Percentiles rank a stretch among this genome's conserved stretches.
Evolutionary conservation across 768 basidiomycete species (phyloP).

Genomic region (Pluteus cervinus): DNA sequence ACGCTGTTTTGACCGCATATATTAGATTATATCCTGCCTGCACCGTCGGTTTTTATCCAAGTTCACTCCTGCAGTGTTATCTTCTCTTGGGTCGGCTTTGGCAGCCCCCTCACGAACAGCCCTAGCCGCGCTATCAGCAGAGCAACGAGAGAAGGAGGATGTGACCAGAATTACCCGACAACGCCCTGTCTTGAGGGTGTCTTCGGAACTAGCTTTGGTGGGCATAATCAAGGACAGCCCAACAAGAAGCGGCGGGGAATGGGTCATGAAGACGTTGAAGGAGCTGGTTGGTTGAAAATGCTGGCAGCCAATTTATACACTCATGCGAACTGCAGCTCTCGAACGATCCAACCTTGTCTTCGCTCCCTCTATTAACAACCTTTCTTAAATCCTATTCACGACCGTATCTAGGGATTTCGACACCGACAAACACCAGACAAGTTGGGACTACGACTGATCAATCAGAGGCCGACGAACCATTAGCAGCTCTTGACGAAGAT

Average conservation of each 20-base stretch:
- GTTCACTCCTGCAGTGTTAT: slow-evolving; percentile 70
- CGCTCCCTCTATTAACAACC: slow-evolving; percentile 83
- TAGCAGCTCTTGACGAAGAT: no score
- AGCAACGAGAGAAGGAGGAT: slow-evolving; percentile 94
- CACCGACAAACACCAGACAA: slow-evolving; percentile 50
- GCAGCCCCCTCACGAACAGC: slow-evolving; percentile 52
- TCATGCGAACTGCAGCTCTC: slow-evolving; percentile 53
- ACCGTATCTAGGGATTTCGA: slow-evolving; percentile 78
- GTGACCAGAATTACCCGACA: slow-evolving; percentile 70
- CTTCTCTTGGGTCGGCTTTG: slow-evolving; percentile 51
- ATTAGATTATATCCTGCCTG: slow-evolving; percentile 79
- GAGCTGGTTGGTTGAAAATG: slow-evolving; percentile 59
- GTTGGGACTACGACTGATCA: slow-evolving; percentile 48
- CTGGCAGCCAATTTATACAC: slow-evolving; percentile 1
- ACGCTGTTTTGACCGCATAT: slow-evolving; percentile 4
- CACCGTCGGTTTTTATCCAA: slow-evolving; percentile 80
- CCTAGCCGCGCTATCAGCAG: slow-evolving; percentile 52
- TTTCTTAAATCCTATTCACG: slow-evolving; percentile 92
- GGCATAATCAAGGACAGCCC: slow-evolving; percentile 75
- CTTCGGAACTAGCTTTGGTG: slow-evolving; percentile 85
- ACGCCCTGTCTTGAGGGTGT: slow-evolving; percentile 79
- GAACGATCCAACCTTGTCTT: slow-evolving; percentile 80
- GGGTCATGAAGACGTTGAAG: slow-evolving; percentile 82
- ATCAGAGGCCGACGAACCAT: no score
- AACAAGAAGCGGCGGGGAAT: slow-evolving; percentile 71